Evolutionary conservation across 306 rosid species (phyloP).

Genomic region (Biancaea sappan): DNA sequence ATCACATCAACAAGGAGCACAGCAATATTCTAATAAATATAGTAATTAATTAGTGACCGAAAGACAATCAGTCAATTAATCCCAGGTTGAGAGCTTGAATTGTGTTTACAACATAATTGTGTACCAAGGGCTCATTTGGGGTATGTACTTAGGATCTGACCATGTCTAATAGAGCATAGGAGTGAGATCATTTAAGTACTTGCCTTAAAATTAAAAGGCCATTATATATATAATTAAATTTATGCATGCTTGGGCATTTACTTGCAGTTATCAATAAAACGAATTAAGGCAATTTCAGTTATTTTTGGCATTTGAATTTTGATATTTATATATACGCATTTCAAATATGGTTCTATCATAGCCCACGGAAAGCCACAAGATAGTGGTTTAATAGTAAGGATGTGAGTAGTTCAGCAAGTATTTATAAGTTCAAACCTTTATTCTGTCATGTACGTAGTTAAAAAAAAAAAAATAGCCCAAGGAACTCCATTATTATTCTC

Average conservation of each 20-base stretch:
- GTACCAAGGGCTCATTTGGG: conserved; percentile 31
- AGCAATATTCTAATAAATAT: too few relatives aligned
- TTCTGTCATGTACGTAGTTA: too few relatives aligned
- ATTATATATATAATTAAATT: not conserved
- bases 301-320: conserved; percentile 25
- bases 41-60: too few relatives aligned
- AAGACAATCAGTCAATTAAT: too few relatives aligned
- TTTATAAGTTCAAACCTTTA: too few relatives aligned
- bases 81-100: conserved; percentile 26
- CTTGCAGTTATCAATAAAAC: not conserved
- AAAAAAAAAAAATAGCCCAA: too few relatives aligned
- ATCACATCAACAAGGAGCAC: conserved; percentile 19
- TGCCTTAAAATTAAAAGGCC: conserved; percentile 25
- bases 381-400: too few relatives aligned
- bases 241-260: conserved; percentile 23
- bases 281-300: conserved; percentile 11
- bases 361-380: too few relatives aligned
- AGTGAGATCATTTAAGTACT: conserved; percentile 77
- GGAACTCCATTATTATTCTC: too few relatives aligned
- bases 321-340: not conserved
- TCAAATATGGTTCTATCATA: too few relatives aligned
- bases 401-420: too few relatives aligned
- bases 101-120: conserved; percentile 28
- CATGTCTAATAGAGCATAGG: conserved; percentile 41
- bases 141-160: conserved; percentile 69